Percentiles rank a stretch among this genome's conserved stretches.
These are phyloP conservation scores for Chenopodium album DNA, from an alignment of 148 eudicot genomes.

Conservation along the genomic window DNA sequence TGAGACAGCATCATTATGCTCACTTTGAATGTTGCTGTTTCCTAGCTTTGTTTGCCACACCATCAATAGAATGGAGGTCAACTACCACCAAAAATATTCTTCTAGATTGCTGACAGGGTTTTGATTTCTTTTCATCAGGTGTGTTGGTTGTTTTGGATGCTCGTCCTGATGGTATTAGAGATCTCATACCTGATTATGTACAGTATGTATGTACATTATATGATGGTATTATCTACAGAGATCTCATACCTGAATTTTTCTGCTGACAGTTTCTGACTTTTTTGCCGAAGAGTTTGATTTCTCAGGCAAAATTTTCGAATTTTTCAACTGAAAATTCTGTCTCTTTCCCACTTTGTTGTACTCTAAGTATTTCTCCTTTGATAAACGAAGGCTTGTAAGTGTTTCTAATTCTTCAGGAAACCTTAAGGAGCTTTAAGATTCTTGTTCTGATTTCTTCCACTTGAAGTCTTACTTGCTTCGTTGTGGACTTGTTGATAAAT, in stretches of 20 bases:
- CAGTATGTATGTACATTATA: slow-evolving; percentile 77
- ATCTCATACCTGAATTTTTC: slow-evolving; percentile 22
- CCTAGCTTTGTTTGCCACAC: not conserved
- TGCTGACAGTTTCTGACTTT: not conserved
- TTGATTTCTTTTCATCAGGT: slow-evolving; percentile 46
- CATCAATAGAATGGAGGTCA: not conserved
- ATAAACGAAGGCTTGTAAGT: too few relatives aligned
- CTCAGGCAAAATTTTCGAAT: too few relatives aligned
- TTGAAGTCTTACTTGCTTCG: too few relatives aligned
- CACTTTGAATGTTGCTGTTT: not conserved
- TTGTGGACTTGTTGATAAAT: too few relatives aligned
- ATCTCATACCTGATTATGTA: slow-evolving; percentile 85
- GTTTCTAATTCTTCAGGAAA: too few relatives aligned
- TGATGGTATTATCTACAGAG: slow-evolving; percentile 46
- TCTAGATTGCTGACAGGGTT: not conserved
- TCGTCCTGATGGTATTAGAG: slow-evolving; percentile 79
- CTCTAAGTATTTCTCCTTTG: too few relatives aligned
- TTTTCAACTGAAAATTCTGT: too few relatives aligned
- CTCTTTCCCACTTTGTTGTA: too few relatives aligned
- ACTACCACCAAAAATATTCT: not conserved
- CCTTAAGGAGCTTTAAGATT: too few relatives aligned
- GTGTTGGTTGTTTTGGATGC: slow-evolving; percentile 94
- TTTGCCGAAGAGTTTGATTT: not conserved
- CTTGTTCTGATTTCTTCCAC: too few relatives aligned
- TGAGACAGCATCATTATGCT: not conserved